Conservation (phyloP, 2,329 filamentous ascomycete species). For the Colletotrichum chlorophyti region DNA sequence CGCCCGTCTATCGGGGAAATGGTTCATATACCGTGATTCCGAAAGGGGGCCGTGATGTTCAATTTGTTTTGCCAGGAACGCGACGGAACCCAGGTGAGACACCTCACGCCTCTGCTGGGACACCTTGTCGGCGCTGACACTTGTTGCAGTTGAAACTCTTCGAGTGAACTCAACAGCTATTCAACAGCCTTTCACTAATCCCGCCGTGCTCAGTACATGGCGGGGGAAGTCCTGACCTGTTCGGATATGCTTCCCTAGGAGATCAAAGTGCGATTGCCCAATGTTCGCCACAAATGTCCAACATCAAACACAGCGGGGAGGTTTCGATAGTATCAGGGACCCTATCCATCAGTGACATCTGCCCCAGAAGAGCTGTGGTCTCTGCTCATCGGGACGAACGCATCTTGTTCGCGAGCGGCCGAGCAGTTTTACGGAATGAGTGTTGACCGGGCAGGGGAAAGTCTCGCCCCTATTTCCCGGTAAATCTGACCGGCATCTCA, state of each 20-base stretch:
- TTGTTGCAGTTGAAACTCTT: conserved; percentile 20
- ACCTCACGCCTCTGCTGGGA: neutral
- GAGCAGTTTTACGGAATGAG: too few species aligned
- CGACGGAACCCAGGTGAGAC: conserved; percentile 17
- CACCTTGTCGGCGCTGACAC: neutral
- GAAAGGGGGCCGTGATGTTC: conserved; percentile 17
- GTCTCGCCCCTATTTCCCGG: neutral
- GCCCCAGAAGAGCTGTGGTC: too few species aligned
- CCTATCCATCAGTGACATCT: too few species aligned
- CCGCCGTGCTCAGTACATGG: conserved; percentile 25
- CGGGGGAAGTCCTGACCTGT: conserved; percentile 6
- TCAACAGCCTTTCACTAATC: conserved; percentile 32
- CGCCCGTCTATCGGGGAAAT: conserved; percentile 22
- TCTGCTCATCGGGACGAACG: too few species aligned
- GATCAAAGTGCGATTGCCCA: too few species aligned
- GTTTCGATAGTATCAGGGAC: too few species aligned
- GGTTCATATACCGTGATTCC: conserved; percentile 28
- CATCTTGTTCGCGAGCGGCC: too few species aligned
- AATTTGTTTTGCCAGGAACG: conserved; percentile 25
- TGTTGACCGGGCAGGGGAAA: too few species aligned
- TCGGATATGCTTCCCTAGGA: too few species aligned
- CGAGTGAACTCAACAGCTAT: conserved; percentile 31
- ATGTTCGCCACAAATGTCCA: too few species aligned
- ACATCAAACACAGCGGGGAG: too few species aligned
- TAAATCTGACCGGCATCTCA: neutral